phyloP scores from a whole-genome alignment of 257 asterid genomes.

The Perilla frutescens region DNA sequence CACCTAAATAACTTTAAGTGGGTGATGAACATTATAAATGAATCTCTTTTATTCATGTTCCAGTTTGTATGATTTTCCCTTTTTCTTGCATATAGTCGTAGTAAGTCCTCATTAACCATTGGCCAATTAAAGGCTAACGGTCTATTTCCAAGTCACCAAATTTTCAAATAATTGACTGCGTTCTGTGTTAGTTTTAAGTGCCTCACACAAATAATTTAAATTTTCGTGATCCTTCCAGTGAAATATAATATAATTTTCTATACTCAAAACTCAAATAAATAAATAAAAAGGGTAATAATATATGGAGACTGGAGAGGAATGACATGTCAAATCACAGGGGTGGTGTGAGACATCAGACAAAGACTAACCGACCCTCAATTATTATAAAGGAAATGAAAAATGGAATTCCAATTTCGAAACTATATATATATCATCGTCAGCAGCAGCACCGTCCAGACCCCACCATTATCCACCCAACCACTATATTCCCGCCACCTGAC shows the following conservation, averaged over 20 bases:
- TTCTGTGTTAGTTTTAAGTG: no score
- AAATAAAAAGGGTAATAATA: neutral
- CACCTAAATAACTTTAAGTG: neutral
- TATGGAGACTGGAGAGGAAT: neutral
- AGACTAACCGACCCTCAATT: constrained; percentile 49
- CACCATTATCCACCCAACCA: constrained; percentile 38
- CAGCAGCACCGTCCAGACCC: constrained; percentile 42
- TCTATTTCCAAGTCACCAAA: no score
- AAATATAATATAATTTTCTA: no score
- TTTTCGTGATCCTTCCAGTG: no score
- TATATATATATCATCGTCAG: neutral
- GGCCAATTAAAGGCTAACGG: no score
- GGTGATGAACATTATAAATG: neutral
- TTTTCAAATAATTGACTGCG: no score
- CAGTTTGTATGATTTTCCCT: no score
- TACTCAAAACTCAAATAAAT: neutral
- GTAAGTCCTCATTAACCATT: no score
- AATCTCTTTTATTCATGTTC: neutral
- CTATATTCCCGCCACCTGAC: constrained; percentile 43
- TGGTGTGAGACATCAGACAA: constrained; percentile 28
- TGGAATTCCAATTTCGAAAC: no score
- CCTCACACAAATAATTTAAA: no score
- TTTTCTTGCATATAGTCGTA: no score
- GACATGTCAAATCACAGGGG: constrained; percentile 37
- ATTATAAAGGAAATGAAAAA: constrained; percentile 15